These are phyloP conservation scores for Tausonia pullulans DNA, from an alignment of 1,284 basidiomycete species.

Conservation along the genomic window DNA sequence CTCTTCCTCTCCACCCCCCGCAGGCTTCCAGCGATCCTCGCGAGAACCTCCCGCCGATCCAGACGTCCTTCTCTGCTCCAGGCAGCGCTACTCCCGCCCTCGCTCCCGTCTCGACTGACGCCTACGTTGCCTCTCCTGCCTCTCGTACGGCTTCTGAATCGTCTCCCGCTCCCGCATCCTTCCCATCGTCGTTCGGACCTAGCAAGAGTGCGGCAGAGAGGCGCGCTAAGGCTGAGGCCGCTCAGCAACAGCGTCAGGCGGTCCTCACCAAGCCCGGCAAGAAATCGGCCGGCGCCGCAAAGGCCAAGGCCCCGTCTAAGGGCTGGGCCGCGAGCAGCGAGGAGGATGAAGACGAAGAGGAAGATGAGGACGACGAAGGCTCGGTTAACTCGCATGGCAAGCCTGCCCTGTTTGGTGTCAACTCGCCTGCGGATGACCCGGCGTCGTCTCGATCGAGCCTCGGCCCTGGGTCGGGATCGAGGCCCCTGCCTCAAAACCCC, in stretches of 20 bases:
- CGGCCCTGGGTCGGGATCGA: too few species aligned
- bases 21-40: not conserved
- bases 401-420: not conserved
- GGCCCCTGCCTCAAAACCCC: constrained; percentile 2
- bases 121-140: too few species aligned
- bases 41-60: constrained; percentile 11
- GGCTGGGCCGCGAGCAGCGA: constrained; percentile 34
- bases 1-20: constrained; percentile 8
- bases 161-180: constrained; percentile 5
- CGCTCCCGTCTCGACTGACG: too few species aligned
- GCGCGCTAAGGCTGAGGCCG: constrained; percentile 63
- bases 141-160: too few species aligned
- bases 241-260: constrained; percentile 56
- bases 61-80: constrained; percentile 4
- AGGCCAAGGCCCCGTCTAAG: constrained; percentile 25
- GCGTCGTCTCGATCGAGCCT: too few species aligned
- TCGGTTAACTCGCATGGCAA: constrained; percentile 28
- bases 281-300: constrained; percentile 37
- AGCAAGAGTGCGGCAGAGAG: constrained; percentile 68
- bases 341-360: constrained; percentile 62
- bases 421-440: too few species aligned
- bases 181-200: constrained; percentile 64
- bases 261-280: constrained; percentile 58
- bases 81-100: too few species aligned
- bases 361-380: constrained; percentile 50